Base-by-base conservation (phyloP, 352 stramenopile genomes). In the Globisporangium irregulare region DNA sequence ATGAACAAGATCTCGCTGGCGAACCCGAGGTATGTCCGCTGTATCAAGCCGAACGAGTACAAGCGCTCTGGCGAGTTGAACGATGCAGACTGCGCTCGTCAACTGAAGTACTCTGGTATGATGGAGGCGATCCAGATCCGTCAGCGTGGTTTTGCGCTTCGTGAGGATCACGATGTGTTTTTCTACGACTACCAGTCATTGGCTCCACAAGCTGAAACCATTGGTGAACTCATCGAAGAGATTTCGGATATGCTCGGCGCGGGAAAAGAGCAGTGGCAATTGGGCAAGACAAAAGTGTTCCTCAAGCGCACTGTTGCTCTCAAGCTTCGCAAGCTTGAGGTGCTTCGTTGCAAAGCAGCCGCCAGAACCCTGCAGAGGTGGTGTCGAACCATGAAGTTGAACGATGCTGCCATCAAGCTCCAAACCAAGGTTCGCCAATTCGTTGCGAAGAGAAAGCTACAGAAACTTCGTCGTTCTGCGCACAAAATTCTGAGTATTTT, bases 51-150 rank as follows among this genome's bases (percentile, higher is more conserved):
- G 10, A 97, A 97, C 72, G 87, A 96, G 66, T 71, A 90, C 63
- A 96, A 96, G 71, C 80, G 77, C 4, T 80, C 88, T 9, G 82
- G 74, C 4, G 86, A 93, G 57, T 72, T 97, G 20, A 93, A 96
- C 59, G 89, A 93, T 53, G 69, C 68, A 1, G 87, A 96, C 54
- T 93, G 88, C n/a, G 85, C 91, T 2, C 86, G 90, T 1, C 90
- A 97, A 61, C 72, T 97, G 0, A 96, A 96, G 72, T 97, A 97
- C 66, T 96, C 90, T 20, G 90, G 90, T 43, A 97, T 97, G 89
- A 96, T 97, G 88, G 89, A 97, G 63, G 88, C 89, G 12, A 96
- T 97, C 59, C 88, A 97, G 69, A 97, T 97, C 55, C 89, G 89
- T 56, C 89, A 96, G 71, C 86, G 86, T 46, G 89, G 89, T 18